Percentiles rank a stretch among this genome's conserved stretches.
These are phyloP conservation scores for Serendipita indica DNA, from an alignment of 768 basidiomycete species.

Conservation along the genomic window DNA sequence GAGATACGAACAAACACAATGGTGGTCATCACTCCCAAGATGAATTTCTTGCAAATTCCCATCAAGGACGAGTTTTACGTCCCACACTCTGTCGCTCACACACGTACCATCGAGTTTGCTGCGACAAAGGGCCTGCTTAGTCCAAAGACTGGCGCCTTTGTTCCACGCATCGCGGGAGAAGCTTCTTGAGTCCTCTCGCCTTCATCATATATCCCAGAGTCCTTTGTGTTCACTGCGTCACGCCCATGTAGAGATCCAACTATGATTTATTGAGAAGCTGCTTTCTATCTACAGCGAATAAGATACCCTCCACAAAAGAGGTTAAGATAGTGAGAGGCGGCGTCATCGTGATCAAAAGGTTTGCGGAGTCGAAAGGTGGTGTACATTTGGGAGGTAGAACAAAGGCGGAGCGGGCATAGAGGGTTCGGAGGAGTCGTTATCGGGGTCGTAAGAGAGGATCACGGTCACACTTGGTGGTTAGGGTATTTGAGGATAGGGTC, in stretches of 20 bases:
- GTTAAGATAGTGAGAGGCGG: background rate
- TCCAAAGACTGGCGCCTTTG: conserved; percentile 19
- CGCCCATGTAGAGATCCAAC: background rate
- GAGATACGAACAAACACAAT: conserved; percentile 95
- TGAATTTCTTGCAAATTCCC: conserved; percentile 75
- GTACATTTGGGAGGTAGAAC: background rate
- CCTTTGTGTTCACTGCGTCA: background rate
- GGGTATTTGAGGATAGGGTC: background rate
- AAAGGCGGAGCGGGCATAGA: background rate
- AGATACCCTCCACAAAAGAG: background rate
- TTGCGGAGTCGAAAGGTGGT: background rate
- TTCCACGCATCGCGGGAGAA: no score
- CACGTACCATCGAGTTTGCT: conserved; percentile 69
- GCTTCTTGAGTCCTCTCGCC: background rate
- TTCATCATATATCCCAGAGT: background rate
- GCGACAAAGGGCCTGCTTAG: conserved; percentile 73
- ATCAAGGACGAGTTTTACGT: conserved; percentile 90
- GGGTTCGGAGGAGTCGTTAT: background rate
- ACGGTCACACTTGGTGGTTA: background rate
- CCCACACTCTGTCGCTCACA: conserved; percentile 62
- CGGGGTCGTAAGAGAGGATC: background rate
- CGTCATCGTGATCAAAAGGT: background rate
- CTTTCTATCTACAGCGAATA: background rate
- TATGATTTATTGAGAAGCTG: no score
- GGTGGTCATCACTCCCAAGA: conserved; percentile 89